A percentile compares a stretch with the other conserved stretches of the same genome.
phyloP scores from a whole-genome alignment of 2,329 filamentous ascomycete genomes.

The Hymenoscyphus linearis region DNA sequence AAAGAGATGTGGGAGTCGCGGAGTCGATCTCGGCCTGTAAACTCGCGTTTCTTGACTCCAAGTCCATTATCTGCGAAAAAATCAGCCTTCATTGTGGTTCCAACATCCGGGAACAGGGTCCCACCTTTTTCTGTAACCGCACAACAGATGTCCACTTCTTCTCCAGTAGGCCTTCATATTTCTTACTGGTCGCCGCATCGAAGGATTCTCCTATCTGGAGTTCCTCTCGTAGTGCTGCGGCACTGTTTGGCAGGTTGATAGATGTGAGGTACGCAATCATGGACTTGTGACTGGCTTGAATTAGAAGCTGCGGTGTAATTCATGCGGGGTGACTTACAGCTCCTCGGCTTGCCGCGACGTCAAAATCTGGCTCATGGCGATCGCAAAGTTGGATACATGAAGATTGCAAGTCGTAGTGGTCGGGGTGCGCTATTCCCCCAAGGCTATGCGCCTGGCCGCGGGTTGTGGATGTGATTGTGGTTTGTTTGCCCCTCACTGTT shows the following conservation, averaged over 20 bases:
- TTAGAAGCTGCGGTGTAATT: constrained; percentile 20
- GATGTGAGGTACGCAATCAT: constrained; percentile 84
- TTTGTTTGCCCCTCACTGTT: constrained; percentile 7
- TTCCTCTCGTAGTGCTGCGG: constrained; percentile 70
- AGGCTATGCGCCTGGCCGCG: constrained; percentile 22
- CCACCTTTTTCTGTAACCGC: constrained; percentile 87
- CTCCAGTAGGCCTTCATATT: constrained; percentile 89
- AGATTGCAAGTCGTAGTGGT: constrained; percentile 10
- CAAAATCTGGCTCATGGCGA: constrained; percentile 67
- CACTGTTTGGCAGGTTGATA: constrained; percentile 64
- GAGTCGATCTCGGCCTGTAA: constrained; percentile 82
- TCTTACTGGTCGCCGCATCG: constrained; percentile 78
- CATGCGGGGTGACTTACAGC: constrained; percentile 55
- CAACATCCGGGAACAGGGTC: constrained; percentile 12
- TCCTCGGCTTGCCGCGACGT: constrained; percentile 80
- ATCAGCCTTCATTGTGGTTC: constrained; percentile 9
- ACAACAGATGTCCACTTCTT: constrained; percentile 99
- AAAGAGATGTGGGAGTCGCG: constrained; percentile 69
- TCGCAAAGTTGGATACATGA: constrained; percentile 25
- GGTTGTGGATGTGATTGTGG: not conserved
- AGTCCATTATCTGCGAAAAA: constrained; percentile 73
- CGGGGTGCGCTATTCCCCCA: constrained; percentile 12
- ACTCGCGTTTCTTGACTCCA: constrained; percentile 67
- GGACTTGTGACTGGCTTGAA: constrained; percentile 70
- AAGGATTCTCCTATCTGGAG: constrained; percentile 64